Percentiles rank a stretch among this genome's conserved stretches.
Evolutionary conservation across 768 basidiomycete species (phyloP).

Genomic region (Hirschioporus abietinus): DNA sequence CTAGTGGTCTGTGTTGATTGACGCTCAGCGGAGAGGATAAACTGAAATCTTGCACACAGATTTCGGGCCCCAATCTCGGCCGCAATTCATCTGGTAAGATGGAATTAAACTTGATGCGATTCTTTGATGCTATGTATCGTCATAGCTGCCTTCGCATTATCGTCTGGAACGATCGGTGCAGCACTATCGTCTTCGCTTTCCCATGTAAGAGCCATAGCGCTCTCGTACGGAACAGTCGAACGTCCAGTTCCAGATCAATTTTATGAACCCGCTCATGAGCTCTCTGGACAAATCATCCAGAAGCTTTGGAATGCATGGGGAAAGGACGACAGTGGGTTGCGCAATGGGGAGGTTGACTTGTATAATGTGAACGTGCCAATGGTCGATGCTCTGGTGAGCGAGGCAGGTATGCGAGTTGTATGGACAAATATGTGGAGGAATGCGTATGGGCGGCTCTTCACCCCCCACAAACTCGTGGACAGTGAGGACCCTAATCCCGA

Average conservation of each 20-base stretch:
- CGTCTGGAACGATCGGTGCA: constrained; percentile 90
- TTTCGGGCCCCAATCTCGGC: constrained; percentile 84
- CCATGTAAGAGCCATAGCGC: constrained; percentile 68
- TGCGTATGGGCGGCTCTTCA: constrained; percentile 78
- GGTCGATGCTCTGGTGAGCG: constrained; percentile 54
- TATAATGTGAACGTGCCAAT: constrained; percentile 89
- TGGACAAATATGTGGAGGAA: constrained; percentile 89
- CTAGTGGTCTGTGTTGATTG: constrained; percentile 57
- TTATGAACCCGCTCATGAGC: constrained; percentile 66
- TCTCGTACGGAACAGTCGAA: constrained; percentile 81
- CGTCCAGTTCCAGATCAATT: constrained; percentile 57
- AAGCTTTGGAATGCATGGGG: constrained; percentile 88
- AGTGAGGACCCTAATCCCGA: constrained; percentile 24
- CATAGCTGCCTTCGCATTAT: constrained; percentile 79
- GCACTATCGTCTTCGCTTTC: constrained; percentile 77
- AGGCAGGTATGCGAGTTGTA: constrained; percentile 57
- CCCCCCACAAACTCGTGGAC: constrained; percentile 30
- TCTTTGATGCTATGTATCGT: neutral
- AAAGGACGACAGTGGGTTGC: constrained; percentile 49
- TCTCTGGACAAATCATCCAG: constrained; percentile 61
- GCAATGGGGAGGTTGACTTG: constrained; percentile 66
- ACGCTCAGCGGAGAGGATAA: constrained; percentile 5
- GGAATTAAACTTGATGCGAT: neutral
- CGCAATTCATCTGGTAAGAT: constrained; percentile 73
- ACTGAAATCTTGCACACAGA: constrained; percentile 31